phyloP scores from a whole-genome alignment of 1,284 basidiomycete genomes.

The Polyporus tsugae region DNA sequence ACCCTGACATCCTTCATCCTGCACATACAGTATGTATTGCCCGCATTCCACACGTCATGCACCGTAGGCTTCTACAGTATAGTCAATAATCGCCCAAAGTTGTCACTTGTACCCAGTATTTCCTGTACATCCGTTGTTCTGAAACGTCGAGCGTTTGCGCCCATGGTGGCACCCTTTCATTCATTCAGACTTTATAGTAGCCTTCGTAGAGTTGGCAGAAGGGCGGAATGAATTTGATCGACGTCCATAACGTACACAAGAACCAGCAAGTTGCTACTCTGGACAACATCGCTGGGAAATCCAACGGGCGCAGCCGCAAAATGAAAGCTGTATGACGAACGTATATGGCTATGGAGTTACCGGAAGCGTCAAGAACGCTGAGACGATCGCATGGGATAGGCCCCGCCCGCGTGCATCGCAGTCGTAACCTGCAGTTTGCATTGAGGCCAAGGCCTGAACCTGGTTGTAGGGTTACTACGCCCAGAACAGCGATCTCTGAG shows the following conservation, averaged over 20 bases:
- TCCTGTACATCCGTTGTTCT: slow-evolving; percentile 26
- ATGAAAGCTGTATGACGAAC: slow-evolving; percentile 4
- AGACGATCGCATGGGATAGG: slow-evolving; percentile 26
- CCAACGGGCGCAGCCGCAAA: not conserved
- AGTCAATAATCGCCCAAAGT: slow-evolving; percentile 29
- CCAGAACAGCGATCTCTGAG: slow-evolving; percentile 20
- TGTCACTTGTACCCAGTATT: slow-evolving; percentile 29
- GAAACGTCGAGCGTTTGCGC: slow-evolving; percentile 33
- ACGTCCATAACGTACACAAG: slow-evolving; percentile 11
- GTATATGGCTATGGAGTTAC: slow-evolving; percentile 23
- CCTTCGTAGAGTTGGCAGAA: slow-evolving; percentile 11
- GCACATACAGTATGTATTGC: slow-evolving; percentile 36
- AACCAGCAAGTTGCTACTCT: not conserved
- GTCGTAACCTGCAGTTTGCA: slow-evolving; percentile 22
- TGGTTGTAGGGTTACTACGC: slow-evolving; percentile 28
- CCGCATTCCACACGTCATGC: slow-evolving; percentile 33
- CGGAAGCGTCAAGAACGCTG: slow-evolving; percentile 23
- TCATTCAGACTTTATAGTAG: slow-evolving; percentile 5
- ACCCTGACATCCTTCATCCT: slow-evolving; percentile 31
- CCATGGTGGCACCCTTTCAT: slow-evolving; percentile 23
- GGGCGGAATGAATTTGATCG: slow-evolving; percentile 9
- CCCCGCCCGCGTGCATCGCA: slow-evolving; percentile 16
- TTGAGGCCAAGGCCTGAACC: slow-evolving; percentile 22
- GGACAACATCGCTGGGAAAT: slow-evolving; percentile 6
- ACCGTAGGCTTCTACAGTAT: slow-evolving; percentile 33